Evolutionary conservation across 768 basidiomycete genomes (phyloP).

Genomic region (Kwoniella europaea): DNA sequence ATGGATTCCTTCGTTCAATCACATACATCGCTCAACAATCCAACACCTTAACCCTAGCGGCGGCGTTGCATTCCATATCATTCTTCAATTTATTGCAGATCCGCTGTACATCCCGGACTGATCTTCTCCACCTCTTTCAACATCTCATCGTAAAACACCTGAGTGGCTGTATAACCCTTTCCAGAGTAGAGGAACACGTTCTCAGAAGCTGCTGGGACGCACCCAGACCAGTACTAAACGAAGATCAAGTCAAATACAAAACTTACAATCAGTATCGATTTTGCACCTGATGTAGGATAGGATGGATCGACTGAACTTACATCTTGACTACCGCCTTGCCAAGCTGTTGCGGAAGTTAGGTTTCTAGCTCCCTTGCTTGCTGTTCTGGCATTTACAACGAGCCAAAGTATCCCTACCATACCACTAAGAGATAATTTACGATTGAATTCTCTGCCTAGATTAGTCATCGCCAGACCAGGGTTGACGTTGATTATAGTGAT

Average conservation of each 20-base stretch:
- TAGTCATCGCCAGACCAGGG: conserved; percentile 18
- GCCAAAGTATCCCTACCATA: neutral
- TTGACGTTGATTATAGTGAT: conserved; percentile 21
- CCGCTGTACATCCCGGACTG: conserved; percentile 14
- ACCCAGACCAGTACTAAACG: conserved; percentile 31
- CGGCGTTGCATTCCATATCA: no score
- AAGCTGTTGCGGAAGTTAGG: conserved; percentile 19
- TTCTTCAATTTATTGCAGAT: neutral
- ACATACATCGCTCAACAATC: no score
- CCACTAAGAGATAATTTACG: neutral
- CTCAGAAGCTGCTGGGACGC: conserved; percentile 13
- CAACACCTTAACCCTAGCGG: no score
- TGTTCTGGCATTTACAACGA: conserved; percentile 10
- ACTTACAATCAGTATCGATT: no score
- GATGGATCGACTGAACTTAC: conserved; percentile 7
- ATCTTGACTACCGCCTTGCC: conserved; percentile 13
- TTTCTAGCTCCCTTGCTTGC: conserved; percentile 16
- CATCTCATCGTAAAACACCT: conserved; percentile 16
- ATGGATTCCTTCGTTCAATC: neutral
- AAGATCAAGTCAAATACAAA: no score
- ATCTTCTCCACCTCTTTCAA: conserved; percentile 21
- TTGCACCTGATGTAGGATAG: neutral
- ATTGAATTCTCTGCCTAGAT: conserved; percentile 27
- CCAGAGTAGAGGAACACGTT: conserved; percentile 14
- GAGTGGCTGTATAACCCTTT: conserved; percentile 18